Conservation (phyloP, 768 basidiomycete genomes). For the Trametes villosa region DNA sequence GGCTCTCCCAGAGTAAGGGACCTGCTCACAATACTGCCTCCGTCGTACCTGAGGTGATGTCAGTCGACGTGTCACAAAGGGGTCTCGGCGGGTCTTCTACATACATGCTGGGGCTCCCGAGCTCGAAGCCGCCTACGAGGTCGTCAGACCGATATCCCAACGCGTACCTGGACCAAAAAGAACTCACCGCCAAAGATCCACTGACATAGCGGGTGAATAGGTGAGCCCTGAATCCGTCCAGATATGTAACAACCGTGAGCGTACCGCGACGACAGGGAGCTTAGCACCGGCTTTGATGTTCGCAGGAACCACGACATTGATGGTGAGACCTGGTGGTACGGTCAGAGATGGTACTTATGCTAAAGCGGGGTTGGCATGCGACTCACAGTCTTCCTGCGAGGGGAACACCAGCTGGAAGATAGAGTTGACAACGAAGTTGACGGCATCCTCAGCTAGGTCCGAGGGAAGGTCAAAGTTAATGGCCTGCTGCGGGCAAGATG, state of each 20-base stretch:
- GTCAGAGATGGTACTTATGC: neutral
- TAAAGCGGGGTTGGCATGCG: neutral
- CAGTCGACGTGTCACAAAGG: neutral
- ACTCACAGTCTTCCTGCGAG: slow-evolving; percentile 20
- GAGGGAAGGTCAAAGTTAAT: slow-evolving; percentile 21
- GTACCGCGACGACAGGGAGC: slow-evolving; percentile 24
- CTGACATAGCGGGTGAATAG: slow-evolving; percentile 4
- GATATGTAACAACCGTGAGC: neutral
- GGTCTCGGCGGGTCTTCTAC: too few species aligned
- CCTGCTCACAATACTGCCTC: slow-evolving; percentile 46
- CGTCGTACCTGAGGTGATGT: slow-evolving; percentile 43
- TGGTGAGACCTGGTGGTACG: slow-evolving; percentile 22
- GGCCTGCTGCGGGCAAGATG: slow-evolving; percentile 46
- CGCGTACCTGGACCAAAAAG: too few species aligned
- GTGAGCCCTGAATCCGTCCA: neutral
- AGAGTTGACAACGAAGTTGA: slow-evolving; percentile 24
- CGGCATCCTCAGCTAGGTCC: slow-evolving; percentile 24
- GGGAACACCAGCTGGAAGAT: slow-evolving; percentile 15
- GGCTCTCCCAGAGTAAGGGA: slow-evolving; percentile 49
- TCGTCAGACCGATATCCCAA: neutral
- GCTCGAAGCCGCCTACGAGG: slow-evolving; percentile 47
- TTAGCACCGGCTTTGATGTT: slow-evolving; percentile 14
- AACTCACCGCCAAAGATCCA: slow-evolving; percentile 34
- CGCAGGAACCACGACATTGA: slow-evolving; percentile 33
- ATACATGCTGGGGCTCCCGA: slow-evolving; percentile 36